Base-by-base conservation (phyloP, 331 rosid species). In the Prunus yedoensis region DNA sequence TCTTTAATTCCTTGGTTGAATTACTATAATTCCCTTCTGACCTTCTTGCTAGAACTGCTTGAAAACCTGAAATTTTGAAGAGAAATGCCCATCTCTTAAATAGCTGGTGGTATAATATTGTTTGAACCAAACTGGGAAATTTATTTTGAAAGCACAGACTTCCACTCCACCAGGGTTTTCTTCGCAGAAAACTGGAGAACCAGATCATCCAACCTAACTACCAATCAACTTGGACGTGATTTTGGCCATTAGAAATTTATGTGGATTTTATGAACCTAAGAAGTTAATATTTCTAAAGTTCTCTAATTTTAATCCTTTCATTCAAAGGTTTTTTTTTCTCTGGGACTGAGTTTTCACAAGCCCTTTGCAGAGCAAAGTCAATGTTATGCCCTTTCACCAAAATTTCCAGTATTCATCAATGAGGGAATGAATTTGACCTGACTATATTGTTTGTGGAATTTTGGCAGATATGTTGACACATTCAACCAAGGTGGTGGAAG, bases 381-480 rank as follows among this genome's bases (percentile, higher is more conserved):
- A 7, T 52, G 15, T 32, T 35, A 14, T n/a, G 63, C 49, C 63
- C 20, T 21, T 57, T 13, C 32, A 21, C 10, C 56, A 17, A 20
- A 32, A 43, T 15, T 72, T 71, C 41, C 35, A 56, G 52, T 21
- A 71, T 35, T 35, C 8, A 38, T 41, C 41, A 71, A 1, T 71
- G 27, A 71, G 41, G 66, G 20, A 21, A 38, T 56, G 66, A 56
- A 57, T 21, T 72, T 25, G 41, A 72, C 7, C 2, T 58, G 27
- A 32, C 35, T 51, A 63, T 41, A 64, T 41, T 52, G n/a, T 68
- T 21, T 5, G 5, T 84, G 77, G 51, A 52, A 66, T 75, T 65
- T 87, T 77, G 74, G 71, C 89, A 94, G 97, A 88, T 94, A 94
- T 70, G 98, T 91, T 52, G 98, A 94, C 88, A 94, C 96, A 76